Evolutionary conservation across 139 green algal species (phyloP), one percentile per base, ranked within the genome.

Genomic region (Coelastrella sp.): DNA sequence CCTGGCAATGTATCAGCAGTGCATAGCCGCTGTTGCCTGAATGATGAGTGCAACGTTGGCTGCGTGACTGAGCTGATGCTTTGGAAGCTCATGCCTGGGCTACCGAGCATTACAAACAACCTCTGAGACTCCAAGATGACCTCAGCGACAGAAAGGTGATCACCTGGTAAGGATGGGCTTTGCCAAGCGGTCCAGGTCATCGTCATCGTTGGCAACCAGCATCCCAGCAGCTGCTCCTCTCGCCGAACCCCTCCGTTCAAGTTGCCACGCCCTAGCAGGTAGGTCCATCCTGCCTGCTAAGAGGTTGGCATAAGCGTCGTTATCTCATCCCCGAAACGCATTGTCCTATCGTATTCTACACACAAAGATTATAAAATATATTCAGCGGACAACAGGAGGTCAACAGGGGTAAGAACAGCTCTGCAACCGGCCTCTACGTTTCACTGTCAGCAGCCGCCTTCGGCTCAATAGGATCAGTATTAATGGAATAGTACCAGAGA

Each of bases 161-260:
- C 75, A 86, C 24, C 73, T 65, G 11, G 78, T 91, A 20, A 85
- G 78, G 4, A 86, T 78, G 9, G 76, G 87, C 49, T 87, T 81
- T 19, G 87, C 27, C 17, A 90, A 63, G 25, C 61, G 61, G 35
- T 90, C 85, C 14, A 90, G 73, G 25, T 90, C 85, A 24, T 90
- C 85, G 14, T 84, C 85, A 12, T 90, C 85, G 9, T 61, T 80
- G 25, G 19, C 19, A 76, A 19, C 10, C 19, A 76, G 24, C 17
- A 8, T 24, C 24, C 68, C 68, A 27, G 68, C 17, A 27, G 68
- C 15, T 24, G 19, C 68, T 27, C 17, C 19, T 25, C 19, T 76
- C 7, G 68, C 68, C 19, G 68, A 76, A 19, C 68, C 68, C 24
- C 68, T 76, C 68, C 68, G 15, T 76, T 76, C 68, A 8, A 76